phyloP scores from a whole-genome alignment of 345 rosid species.

The Gossypium rotundifolium region DNA sequence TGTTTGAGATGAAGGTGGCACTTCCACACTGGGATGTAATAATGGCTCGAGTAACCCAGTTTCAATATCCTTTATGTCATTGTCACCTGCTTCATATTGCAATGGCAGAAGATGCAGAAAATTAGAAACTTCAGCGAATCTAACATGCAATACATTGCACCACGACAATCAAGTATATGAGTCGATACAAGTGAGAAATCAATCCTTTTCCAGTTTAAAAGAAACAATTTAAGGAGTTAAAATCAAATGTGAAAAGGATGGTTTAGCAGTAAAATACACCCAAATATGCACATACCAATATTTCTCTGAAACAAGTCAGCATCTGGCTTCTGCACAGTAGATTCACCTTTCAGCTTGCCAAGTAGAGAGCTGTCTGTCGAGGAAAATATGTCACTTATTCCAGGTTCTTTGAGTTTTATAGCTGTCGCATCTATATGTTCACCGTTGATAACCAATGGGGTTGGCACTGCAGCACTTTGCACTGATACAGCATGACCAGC shows the following conservation, averaged over 20 bases:
- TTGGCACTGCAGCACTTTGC: conserved; percentile 18
- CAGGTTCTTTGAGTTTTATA: conserved; percentile 19
- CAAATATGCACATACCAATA: neutral
- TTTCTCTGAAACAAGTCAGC: conserved; percentile 8
- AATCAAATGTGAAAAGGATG: neutral
- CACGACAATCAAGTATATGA: neutral
- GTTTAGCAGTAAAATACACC: neutral
- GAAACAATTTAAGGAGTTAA: neutral
- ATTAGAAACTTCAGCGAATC: neutral
- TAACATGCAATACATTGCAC: neutral
- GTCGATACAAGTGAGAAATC: neutral
- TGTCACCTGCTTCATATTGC: conserved; percentile 24
- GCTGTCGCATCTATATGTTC: conserved; percentile 15
- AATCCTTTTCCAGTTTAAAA: neutral
- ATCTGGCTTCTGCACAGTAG: conserved; percentile 1
- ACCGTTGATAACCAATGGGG: conserved; percentile 14
- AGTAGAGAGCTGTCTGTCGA: conserved; percentile 9
- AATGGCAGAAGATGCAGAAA: neutral
- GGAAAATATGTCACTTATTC: conserved; percentile 17
- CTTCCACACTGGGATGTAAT: neutral
- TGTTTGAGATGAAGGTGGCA: conserved; percentile 5
- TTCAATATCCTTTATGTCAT: conserved; percentile 18
- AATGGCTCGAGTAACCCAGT: neutral
- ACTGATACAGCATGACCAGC: neutral
- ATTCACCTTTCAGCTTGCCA: conserved; percentile 4